These are phyloP conservation scores for Saccharomyces hybrid DNA, from an alignment of 1,139 yeast species.

Conservation along the genomic window DNA sequence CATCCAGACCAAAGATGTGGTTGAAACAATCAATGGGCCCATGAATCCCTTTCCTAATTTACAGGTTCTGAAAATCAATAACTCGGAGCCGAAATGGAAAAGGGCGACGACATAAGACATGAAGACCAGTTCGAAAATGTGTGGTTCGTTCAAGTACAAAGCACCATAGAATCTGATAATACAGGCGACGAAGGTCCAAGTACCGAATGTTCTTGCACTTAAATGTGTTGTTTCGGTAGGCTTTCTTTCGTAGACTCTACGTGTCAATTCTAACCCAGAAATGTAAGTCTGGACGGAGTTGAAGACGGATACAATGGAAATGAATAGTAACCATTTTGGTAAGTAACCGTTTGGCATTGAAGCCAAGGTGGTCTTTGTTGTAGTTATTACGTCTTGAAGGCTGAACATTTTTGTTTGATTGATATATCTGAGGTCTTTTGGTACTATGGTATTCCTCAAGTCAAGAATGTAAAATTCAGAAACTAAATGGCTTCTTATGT, in stretches of 20 bases:
- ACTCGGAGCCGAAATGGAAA: constrained; percentile 74
- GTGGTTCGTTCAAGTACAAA: constrained; percentile 56
- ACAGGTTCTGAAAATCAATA: constrained; percentile 72
- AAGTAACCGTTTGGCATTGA: constrained; percentile 35
- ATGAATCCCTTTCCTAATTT: constrained; percentile 78
- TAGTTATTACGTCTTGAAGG: constrained; percentile 21
- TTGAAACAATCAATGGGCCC: constrained; percentile 75
- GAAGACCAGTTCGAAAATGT: constrained; percentile 69
- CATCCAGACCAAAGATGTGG: constrained; percentile 56
- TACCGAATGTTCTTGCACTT: constrained; percentile 93
- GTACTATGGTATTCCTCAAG: not conserved
- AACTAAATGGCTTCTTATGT: not conserved
- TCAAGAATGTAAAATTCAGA: not conserved
- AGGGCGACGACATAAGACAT: constrained; percentile 82
- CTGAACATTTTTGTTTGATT: constrained; percentile 12
- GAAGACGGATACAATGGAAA: constrained; percentile 82
- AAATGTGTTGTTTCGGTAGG: constrained; percentile 64
- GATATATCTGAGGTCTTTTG: not conserved
- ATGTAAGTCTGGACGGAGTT: constrained; percentile 85
- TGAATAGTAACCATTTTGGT: constrained; percentile 67
- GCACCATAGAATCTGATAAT: constrained; percentile 85
- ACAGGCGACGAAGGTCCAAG: constrained; percentile 90
- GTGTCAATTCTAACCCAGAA: constrained; percentile 64
- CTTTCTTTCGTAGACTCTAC: constrained; percentile 64
- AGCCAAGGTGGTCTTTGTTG: constrained; percentile 18